Evolutionary conservation across 208 protist genomes (phyloP).

Genomic region (Willaertia magna): DNA sequence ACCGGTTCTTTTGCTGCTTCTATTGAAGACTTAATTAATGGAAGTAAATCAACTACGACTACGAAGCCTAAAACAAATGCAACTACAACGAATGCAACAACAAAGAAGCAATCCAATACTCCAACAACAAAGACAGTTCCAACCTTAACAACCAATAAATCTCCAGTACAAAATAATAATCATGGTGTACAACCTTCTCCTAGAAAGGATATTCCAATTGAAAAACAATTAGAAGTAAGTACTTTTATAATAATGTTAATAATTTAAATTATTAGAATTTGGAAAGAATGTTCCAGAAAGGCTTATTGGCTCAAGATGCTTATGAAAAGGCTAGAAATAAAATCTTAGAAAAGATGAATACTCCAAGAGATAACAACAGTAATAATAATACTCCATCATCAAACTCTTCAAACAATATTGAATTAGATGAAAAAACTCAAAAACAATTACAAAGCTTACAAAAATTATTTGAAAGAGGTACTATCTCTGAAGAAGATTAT

Average conservation of each 20-base stretch:
- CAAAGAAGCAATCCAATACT: neutral
- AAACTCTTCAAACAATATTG: neutral
- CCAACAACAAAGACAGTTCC: neutral
- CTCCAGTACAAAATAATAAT: too few relatives aligned
- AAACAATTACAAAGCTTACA: neutral
- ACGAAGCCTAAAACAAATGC: neutral
- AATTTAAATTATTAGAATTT: too few relatives aligned
- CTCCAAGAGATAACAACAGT: neutral
- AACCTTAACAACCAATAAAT: too few relatives aligned
- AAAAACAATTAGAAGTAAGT: neutral
- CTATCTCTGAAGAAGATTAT: neutral
- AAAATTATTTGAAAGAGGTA: neutral
- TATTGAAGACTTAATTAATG: neutral
- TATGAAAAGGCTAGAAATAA: neutral
- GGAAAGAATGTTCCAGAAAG: neutral
- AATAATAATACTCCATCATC: neutral
- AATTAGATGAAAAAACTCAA: neutral
- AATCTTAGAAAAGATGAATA: neutral
- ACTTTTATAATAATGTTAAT: too few relatives aligned
- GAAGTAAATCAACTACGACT: neutral
- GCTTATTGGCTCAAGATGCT: neutral
- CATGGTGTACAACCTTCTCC: too few relatives aligned
- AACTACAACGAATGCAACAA: neutral
- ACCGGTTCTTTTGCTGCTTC: neutral
- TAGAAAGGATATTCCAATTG: neutral